Evolutionary conservation across 1,139 yeast species (phyloP), one percentile per base, ranked within the genome.

Genomic region (Yamadazyma sp.): DNA sequence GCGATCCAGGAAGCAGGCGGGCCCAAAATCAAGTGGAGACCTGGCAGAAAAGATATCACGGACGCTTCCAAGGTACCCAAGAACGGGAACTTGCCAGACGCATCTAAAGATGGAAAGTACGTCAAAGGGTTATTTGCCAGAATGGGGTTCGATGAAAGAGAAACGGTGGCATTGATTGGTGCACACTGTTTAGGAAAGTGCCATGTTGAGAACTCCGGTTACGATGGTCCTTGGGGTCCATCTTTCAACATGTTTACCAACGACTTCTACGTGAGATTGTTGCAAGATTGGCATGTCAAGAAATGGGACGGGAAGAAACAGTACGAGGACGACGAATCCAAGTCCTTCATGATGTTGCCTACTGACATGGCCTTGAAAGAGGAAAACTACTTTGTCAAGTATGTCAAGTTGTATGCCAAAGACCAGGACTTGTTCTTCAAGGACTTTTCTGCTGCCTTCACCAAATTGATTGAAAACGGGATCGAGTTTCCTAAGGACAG

Each of bases 221-320:
- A 69, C 60, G 94, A 85, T 46, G 97, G 97, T 37, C 96, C 96
- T 37, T 91, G 98, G 98, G 94, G 92, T 41, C 92, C 91, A 43
- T 82, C 89, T 30, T 87, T 88, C 53, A 89, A 89, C 51, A 69
- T 77, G 63, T 87, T 91, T 63, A 81, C 92, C 51, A 88, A 87
- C 62, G 92, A 85, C 51, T 88, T 85, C 64, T 91, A 65, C 69
- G 81, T 78, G 46, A 74, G 87, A 55, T 75, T 91, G 50, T 65
- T 88, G 49, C 74, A 77, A 54, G 87, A 81, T 50, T 91, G 98
- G 98, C 77, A 81, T 47, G 69, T 78, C 45, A 81, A 77, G 56
- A 69, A 81, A 53, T 87, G 95, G 87, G 76, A 75, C 45, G 83
- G 96, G 26, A 78, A 81, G 50, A 77, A 75, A 56, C 96, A 88